Evolutionary conservation across 805 yeast species (phyloP), one percentile per base, ranked within the genome.

Genomic region (Yarrowia sp.): DNA sequence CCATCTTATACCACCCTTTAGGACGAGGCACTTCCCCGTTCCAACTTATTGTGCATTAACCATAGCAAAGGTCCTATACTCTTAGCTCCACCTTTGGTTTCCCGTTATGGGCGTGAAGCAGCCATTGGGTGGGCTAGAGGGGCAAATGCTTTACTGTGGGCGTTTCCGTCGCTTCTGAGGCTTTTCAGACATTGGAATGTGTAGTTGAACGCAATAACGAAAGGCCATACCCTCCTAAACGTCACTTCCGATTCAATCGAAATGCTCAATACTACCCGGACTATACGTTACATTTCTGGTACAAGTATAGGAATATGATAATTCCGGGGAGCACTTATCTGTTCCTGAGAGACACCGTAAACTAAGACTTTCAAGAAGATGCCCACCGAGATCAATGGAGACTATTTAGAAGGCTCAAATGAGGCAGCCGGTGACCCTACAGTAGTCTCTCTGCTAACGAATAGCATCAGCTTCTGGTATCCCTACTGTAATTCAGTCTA

Each of bases 261-360:
- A n/a, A n/a, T n/a, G n/a, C n/a, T n/a, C 3, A 24, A 24, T 24
- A 24, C 30, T 24, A 24, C 30, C 30, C 30, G 7, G 30, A 24
- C 30, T 24, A 24, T n/a, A 40, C 19, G 44, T 40, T 40, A 40
- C 44, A 40, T 40, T n/a, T 40, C 14, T n/a, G 9, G 9, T n/a
- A 40, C 12, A 8, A 40, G n/a, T n/a, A n/a, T n/a, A n/a, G n/a
- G n/a, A 19, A n/a, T 10, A 40, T 40, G 19, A 40, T 40, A 40
- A 40, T 19, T 40, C 44, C 44, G 44, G 44, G 44, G 44, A 40
- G n/a, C 44, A 40, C 44, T 40, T 40, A n/a, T n/a, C 17, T 5
- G 30, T 24, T 24, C 30, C 30, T 24, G 30, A n/a, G 10, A 40
- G 44, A 9, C 44, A 15, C 42, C 14, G 42, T n/a, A n/a, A n/a